Evolutionary conservation across 2,329 filamentous ascomycete genomes (phyloP), one percentile per base, ranked within the genome.

Genomic region (Penicillium paneum): DNA sequence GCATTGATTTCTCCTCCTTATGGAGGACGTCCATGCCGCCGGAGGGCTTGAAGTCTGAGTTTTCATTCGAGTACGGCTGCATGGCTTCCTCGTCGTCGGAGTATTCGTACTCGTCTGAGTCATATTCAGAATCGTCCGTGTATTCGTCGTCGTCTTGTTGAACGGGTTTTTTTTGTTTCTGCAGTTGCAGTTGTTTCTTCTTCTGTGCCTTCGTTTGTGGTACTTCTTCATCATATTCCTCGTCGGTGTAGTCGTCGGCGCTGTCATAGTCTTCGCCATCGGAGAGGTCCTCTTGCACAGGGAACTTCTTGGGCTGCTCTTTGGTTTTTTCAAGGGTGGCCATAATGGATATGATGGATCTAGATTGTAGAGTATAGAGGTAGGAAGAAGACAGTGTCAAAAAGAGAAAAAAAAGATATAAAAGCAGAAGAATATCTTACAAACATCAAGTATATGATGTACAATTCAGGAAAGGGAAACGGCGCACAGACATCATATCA

Each of bases 91-190:
- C 44, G 8, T 61, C 57, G 6, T 66, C 54, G 32, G 61, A 66
- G 32, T 68, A 68, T 21, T 66, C 60, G 19, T 67, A 63, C 43
- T 68, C 62, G 36, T 71, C 70, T 28, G 67, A 65, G 35, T 64
- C 66, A 40, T 71, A 69, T 44, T 71, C 67, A 26, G 64, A 57
- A 12, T 67, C 65, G 39, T 72, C 62, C 15, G 66, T 66, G 40
- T 68, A 67, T 40, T 68, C 67, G 40, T 68, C 62, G 8, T 65
- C 60, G n/a, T 60, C 62, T 41, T 59, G 54, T 41, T 50, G 42
- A 28, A 60, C 49, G 12, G 58, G 59, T 36, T 56, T 58, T 49
- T 59, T 61, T 52, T 53, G 63, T 19, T 57, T 57, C 36, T 59
- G 63, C 5, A 56, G 43, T 52, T 64, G 57, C 46, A 61, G 45